Base-by-base conservation (phyloP, 805 yeast species). In the Teunomyces atbi region DNA sequence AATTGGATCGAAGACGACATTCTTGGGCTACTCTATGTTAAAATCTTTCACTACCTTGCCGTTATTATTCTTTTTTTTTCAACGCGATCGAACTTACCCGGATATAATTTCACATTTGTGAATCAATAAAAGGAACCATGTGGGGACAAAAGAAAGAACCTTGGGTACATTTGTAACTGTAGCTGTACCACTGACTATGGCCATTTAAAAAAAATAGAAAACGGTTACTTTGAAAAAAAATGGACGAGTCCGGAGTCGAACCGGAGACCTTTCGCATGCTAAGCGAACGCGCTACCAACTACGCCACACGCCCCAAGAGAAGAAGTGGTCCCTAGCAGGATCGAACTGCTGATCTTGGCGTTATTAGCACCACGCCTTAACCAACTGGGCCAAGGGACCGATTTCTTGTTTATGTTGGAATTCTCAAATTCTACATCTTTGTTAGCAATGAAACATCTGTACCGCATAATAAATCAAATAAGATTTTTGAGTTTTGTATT, bases 241-340 rank as follows among this genome's bases (percentile, higher is more conserved):
- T 79, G 84, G 84, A 80, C 84, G 82, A 79, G 83, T 77, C 79
- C 79, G 84, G 84, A 80, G 75, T 80, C 82, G 85, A 79, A 79
- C 84, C 84, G 80, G 80, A 79, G 85, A 81, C 86, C 85, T 81
- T 79, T 79, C 83, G 79, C 85, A 80, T 80, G 84, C 84, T 79
- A 81, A 79, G 85, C 80, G 82, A 78, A 78, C 85, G 85, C 85
- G 85, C 85, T 81, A 81, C 86, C 85, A 79, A 81, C 86, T 81
- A 78, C 86, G 85, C 86, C 86, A 81, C 84, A 81, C 82, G 84
- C 86, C 85, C 85, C 18, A 0, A 1, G 3, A 3, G 34, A 63
- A 58, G 39, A 57, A 67, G 60, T 82, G 88, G 81, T 82, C 86
- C 86, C 86, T 82, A 81, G 86, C 88, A 79, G 88, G 88, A 81